Conservation (phyloP, 495 filamentous ascomycete genomes). For the Jackrogersella multiformis region DNA sequence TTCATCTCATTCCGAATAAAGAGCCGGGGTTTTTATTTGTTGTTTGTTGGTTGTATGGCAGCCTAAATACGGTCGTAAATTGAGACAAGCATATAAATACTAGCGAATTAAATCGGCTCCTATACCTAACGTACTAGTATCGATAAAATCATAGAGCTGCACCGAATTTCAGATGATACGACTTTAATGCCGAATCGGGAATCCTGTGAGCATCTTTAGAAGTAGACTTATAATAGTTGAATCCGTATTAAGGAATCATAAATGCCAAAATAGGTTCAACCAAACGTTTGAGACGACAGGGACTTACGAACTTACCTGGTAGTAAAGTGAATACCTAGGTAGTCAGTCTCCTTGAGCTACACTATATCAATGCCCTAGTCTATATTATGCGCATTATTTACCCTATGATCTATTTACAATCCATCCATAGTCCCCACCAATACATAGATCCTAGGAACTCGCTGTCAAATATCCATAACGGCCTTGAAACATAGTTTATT, state of each 20-base stretch:
- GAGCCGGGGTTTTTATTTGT: constrained; percentile 1
- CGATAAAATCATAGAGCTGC: not conserved
- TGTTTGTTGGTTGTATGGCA: constrained; percentile 9
- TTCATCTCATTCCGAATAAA: constrained; percentile 19
- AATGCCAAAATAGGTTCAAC: not conserved
- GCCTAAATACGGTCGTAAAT: not conserved
- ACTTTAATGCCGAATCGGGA: not conserved
- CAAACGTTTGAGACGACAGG: no score
- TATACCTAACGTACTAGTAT: not conserved
- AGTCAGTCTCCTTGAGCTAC: not conserved
- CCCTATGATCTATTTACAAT: constrained; percentile 14
- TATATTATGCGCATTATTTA: constrained; percentile 22
- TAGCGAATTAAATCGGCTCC: not conserved
- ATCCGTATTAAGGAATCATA: not conserved
- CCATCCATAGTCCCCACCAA: not conserved
- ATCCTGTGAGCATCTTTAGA: not conserved
- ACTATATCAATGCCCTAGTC: constrained; percentile 10
- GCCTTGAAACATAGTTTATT: constrained; percentile 19
- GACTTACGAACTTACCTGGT: no score
- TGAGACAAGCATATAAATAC: constrained; percentile 13
- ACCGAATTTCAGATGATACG: not conserved
- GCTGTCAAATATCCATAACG: not conserved
- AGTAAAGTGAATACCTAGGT: not conserved
- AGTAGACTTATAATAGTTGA: not conserved
- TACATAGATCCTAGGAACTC: constrained; percentile 7